Conservation (phyloP, 768 basidiomycete species). For the Tylopilus plumbeoviolaceoides region DNA sequence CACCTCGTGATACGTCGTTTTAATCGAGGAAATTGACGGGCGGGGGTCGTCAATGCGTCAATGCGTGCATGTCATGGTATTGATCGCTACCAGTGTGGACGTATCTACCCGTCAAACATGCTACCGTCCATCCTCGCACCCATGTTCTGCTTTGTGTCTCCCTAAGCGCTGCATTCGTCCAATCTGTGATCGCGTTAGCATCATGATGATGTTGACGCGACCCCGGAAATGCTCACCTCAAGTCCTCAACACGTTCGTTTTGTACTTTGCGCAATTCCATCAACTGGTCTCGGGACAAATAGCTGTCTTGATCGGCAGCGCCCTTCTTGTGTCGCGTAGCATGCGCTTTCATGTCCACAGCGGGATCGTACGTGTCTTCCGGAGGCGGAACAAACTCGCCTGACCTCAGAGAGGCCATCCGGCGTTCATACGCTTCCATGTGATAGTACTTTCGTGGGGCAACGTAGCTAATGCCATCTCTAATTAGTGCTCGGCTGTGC, state of each 20-base stretch:
- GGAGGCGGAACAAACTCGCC: constrained; percentile 76
- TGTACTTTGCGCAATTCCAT: constrained; percentile 77
- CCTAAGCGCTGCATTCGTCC: constrained; percentile 85
- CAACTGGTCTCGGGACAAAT: constrained; percentile 74
- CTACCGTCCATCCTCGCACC: constrained; percentile 84
- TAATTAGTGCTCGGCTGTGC: background rate
- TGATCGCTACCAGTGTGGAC: background rate
- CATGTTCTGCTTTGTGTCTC: constrained; percentile 77
- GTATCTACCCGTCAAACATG: constrained; percentile 44
- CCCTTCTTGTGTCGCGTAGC: constrained; percentile 67
- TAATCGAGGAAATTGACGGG: no score
- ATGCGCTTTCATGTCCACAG: constrained; percentile 78
- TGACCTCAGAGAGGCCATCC: constrained; percentile 80
- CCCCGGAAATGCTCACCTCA: constrained; percentile 31
- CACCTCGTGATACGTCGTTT: constrained; percentile 17
- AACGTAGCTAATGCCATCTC: constrained; percentile 60
- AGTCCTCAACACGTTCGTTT: constrained; percentile 80
- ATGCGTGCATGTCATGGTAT: constrained; percentile 9
- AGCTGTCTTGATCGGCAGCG: constrained; percentile 62
- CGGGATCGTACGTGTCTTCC: constrained; percentile 75
- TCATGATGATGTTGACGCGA: background rate
- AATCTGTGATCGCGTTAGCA: constrained; percentile 41
- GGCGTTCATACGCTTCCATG: constrained; percentile 77
- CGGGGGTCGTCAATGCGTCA: no score
- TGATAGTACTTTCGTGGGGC: constrained; percentile 92